Evolutionary conservation across 129 eudicot genomes (phyloP).

Genomic region (Tagetes patula): DNA sequence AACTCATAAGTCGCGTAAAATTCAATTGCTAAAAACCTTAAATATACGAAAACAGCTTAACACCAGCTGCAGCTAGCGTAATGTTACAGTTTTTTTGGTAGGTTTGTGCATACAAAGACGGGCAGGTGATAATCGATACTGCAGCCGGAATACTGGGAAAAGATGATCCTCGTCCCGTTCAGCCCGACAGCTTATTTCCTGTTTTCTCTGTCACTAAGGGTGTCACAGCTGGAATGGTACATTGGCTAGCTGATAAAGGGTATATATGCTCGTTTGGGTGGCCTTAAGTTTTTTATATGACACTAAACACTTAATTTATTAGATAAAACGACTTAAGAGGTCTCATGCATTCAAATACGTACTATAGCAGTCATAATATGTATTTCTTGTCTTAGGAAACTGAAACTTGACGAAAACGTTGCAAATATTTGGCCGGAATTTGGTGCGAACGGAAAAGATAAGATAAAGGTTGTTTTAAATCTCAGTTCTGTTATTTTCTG

Average conservation of each 20-base stretch:
- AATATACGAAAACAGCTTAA: background rate
- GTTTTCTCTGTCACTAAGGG: slow-evolving; percentile 86
- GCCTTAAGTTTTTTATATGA: no score
- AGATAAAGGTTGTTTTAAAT: no score
- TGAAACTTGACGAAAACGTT: no score
- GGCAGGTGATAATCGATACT: slow-evolving; percentile 89
- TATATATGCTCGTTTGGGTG: slow-evolving; percentile 22
- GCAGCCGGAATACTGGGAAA: slow-evolving; percentile 88
- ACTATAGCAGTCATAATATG: no score
- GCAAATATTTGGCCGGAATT: no score
- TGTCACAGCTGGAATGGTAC: slow-evolving; percentile 82
- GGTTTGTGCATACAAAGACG: slow-evolving; percentile 98
- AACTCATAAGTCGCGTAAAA: background rate
- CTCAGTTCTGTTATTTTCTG: no score
- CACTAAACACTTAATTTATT: no score
- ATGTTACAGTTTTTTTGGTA: slow-evolving; percentile 13
- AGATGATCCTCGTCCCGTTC: slow-evolving; percentile 92
- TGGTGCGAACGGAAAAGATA: no score
- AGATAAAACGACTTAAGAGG: no score
- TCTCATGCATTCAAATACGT: no score
- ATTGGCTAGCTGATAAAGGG: slow-evolving; percentile 89
- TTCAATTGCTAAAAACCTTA: background rate
- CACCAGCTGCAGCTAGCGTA: background rate
- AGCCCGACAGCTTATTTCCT: slow-evolving; percentile 76
- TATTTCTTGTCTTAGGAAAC: no score